Conservation (phyloP, 257 asterid species). For the Fraxinus excelsior region DNA sequence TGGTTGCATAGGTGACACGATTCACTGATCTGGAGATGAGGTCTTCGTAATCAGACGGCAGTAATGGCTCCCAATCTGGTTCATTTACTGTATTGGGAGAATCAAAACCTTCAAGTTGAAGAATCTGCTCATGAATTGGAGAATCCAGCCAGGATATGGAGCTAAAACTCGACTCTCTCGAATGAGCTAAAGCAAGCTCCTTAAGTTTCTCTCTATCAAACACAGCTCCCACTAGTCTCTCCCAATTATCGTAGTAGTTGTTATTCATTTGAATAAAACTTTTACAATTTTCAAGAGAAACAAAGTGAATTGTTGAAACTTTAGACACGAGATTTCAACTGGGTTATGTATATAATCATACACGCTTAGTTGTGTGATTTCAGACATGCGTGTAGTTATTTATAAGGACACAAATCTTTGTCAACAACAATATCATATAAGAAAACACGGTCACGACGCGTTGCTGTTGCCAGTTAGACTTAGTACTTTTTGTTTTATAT, state of each 20-base stretch:
- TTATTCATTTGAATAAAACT: neutral
- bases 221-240: neutral
- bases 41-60: conserved; percentile 36
- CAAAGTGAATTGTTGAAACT: too few species aligned
- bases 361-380: too few species aligned
- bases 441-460: neutral
- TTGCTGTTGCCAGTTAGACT: neutral
- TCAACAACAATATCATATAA: too few species aligned
- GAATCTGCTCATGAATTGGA: neutral
- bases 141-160: neutral
- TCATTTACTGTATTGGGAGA: neutral
- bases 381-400: too few species aligned
- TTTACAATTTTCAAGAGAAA: too few species aligned
- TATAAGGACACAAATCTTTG: too few species aligned
- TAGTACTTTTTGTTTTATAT: too few species aligned
- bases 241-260: neutral
- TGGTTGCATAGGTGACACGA: conserved; percentile 25
- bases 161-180: neutral
- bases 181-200: neutral
- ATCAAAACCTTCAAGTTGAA: neutral
- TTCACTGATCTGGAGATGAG: conserved; percentile 34
- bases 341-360: too few species aligned
- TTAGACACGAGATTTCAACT: neutral
- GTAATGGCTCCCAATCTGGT: conserved; percentile 34
- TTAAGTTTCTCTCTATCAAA: neutral